Base-by-base conservation (phyloP, 1,284 basidiomycete species). In the Apiotrichum brassicae region DNA sequence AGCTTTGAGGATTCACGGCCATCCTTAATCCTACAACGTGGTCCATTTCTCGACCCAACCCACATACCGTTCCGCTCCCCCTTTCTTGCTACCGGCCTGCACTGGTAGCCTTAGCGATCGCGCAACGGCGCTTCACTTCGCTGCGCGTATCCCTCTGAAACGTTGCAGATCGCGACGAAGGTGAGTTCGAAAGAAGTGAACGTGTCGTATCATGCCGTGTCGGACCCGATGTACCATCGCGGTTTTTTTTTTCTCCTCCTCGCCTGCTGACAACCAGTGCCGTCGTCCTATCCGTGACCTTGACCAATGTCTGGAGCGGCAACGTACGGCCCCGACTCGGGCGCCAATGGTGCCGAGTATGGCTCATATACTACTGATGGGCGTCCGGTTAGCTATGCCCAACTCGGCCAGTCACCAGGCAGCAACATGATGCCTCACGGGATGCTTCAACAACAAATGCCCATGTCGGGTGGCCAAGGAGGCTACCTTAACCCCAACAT, bases 301-400 rank as follows among this genome's bases (percentile, higher is more conserved):
- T 23, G 7, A n/a, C 33, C 41, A 36, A 49, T 50, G 48, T 54
- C 53, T 26, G 43, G 48, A 22, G 41, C 48, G n/a, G 36, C 51
- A 39, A 43, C 48, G 9, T 54, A 54, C 37, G 48, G 46, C 24
- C 48, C 49, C 18, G 42, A 37, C 33, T 34, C 43, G 30, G 44
- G 25, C 23, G 41, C 45, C 36, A 50, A 50, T 20, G 45, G 53
- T 35, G 41, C 37, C 48, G 53, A 48, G 42, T 54, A 44, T 23
- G 30, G 34, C 51, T 13, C 32, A 9, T 44, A 39, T 23, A 13
- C 24, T 4, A 3, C 42, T 23, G 43, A 44, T 20, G 37, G 42
- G n/a, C 52, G 44, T 6, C 43, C 48, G 23, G 26, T 48, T 9
- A 12, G 45, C 9, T 48, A 48, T 24, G 24, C 41, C 19, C 32